Conservation (phyloP, 495 filamentous ascomycete genomes). For the Stereocaulon alpinum region DNA sequence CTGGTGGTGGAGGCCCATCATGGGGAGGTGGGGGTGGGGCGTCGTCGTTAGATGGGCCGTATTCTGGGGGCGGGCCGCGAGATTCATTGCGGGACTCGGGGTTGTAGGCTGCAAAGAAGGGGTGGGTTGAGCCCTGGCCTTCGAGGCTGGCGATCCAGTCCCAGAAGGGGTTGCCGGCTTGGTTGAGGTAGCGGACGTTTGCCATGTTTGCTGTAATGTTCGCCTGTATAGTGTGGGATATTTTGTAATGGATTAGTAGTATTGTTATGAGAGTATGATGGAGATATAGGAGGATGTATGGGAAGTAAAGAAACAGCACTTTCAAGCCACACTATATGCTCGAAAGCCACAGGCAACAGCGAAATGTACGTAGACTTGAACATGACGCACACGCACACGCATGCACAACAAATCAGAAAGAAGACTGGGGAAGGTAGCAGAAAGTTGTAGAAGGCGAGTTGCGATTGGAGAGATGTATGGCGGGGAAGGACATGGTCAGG, state of each 20-base stretch:
- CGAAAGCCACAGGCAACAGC: slow-evolving; percentile 19
- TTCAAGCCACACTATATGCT: slow-evolving; percentile 22
- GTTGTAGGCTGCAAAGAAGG: slow-evolving; percentile 30
- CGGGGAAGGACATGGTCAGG: slow-evolving; percentile 5
- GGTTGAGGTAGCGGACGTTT: slow-evolving; percentile 30
- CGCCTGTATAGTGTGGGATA: not conserved
- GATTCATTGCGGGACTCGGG: slow-evolving; percentile 15
- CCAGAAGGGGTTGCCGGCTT: slow-evolving; percentile 29
- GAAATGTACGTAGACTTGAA: slow-evolving; percentile 16
- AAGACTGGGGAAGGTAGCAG: slow-evolving; percentile 11
- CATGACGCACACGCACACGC: not conserved
- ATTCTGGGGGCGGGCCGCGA: slow-evolving; percentile 13
- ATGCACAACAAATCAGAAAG: slow-evolving; percentile 6
- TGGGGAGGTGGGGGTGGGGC: slow-evolving; percentile 14
- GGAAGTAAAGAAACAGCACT: slow-evolving; percentile 3
- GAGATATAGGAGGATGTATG: slow-evolving; percentile 6
- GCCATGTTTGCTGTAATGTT: slow-evolving; percentile 9
- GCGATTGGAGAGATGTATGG: not conserved
- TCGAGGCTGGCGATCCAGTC: slow-evolving; percentile 29
- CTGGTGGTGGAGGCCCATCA: slow-evolving; percentile 12
- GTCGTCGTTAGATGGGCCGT: slow-evolving; percentile 12
- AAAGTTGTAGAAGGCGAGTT: slow-evolving; percentile 4
- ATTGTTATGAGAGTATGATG: not conserved
- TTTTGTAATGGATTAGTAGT: not conserved
- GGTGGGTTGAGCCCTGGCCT: slow-evolving; percentile 23